Evolutionary conservation across 352 stramenopile species (phyloP).

Genomic region (Pythium pyrilobum): DNA sequence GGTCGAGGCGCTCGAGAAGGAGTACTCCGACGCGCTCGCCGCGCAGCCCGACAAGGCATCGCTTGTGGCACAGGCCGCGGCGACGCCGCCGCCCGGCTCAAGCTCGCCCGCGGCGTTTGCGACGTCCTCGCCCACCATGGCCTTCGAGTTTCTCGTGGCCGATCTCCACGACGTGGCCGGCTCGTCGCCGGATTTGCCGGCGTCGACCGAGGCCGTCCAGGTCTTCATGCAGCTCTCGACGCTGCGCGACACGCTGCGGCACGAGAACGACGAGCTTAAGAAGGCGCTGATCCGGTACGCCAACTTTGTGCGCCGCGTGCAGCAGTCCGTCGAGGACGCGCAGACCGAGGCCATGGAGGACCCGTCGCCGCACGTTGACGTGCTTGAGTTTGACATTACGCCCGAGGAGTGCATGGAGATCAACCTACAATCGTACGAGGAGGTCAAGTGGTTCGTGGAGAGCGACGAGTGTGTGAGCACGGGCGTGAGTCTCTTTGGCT

Average conservation of each 20-base stretch:
- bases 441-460: constrained; percentile 37
- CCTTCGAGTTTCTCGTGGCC: constrained; percentile 5
- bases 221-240: constrained; percentile 47
- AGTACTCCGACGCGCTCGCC: constrained; percentile 16
- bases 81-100: neutral
- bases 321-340: constrained; percentile 29
- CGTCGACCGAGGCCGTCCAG: constrained; percentile 17
- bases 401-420: constrained; percentile 39
- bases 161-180: constrained; percentile 11
- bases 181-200: neutral
- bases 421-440: constrained; percentile 26
- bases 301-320: constrained; percentile 36
- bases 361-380: constrained; percentile 14
- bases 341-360: constrained; percentile 18
- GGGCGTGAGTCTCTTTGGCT: constrained; percentile 45
- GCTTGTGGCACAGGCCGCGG: neutral
- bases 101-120: neutral
- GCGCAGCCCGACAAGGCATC: constrained; percentile 4
- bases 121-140: constrained; percentile 7
- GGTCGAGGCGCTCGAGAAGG: constrained; percentile 14
- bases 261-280: constrained; percentile 46
- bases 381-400: constrained; percentile 24
- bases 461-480: constrained; percentile 38
- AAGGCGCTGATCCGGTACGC: constrained; percentile 32
- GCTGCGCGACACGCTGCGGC: constrained; percentile 40